Evolutionary conservation across 2,329 filamentous ascomycete genomes (phyloP).

Genomic region (Stachybotrys chartarum): DNA sequence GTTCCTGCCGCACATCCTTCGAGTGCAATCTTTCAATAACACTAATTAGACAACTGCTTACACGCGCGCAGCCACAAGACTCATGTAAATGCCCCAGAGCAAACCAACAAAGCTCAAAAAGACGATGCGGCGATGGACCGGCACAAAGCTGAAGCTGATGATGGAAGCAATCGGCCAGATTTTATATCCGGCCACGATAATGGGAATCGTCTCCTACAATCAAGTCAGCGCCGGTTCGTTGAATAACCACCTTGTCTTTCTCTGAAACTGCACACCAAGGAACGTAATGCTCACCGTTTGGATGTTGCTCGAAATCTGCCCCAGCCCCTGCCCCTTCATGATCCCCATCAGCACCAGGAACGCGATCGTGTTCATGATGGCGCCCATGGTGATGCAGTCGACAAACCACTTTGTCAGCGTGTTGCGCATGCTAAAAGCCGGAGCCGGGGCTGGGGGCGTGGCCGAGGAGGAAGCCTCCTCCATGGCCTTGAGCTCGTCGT

Average conservation of each 20-base stretch:
- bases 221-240: background rate
- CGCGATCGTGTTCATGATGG: constrained; percentile 37
- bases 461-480: constrained; percentile 13
- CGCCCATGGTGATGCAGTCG: constrained; percentile 40
- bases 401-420: constrained; percentile 43
- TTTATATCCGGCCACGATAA: constrained; percentile 42
- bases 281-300: constrained; percentile 17
- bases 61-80: constrained; percentile 35
- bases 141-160: constrained; percentile 41
- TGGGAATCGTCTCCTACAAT: constrained; percentile 34
- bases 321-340: constrained; percentile 30
- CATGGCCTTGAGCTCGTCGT: constrained; percentile 20
- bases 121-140: constrained; percentile 40
- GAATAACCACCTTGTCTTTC: no score
- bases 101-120: constrained; percentile 42
- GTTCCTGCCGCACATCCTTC: no score
- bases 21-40: background rate
- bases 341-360: constrained; percentile 41
- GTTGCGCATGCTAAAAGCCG: constrained; percentile 32
- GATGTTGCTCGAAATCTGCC: constrained; percentile 31
- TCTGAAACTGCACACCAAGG: background rate
- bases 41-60: constrained; percentile 7
- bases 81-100: constrained; percentile 46
- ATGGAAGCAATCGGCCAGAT: constrained; percentile 46
- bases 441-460: constrained; percentile 9